Base-by-base conservation (phyloP, 2,329 filamentous ascomycete species). In the Penicillium sp. region DNA sequence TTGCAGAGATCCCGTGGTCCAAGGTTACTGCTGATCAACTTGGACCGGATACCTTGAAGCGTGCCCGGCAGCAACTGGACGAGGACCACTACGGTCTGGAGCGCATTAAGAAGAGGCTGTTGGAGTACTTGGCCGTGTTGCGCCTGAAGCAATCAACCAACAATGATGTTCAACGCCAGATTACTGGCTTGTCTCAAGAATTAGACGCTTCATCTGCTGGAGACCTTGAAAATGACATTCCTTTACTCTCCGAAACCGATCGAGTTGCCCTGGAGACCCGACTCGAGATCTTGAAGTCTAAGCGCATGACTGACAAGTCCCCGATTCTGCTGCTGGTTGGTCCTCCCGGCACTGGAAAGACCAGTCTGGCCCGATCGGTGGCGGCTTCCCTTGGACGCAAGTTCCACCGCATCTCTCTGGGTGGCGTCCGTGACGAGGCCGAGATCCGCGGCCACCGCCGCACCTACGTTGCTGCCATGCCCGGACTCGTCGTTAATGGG, bases 381-480 rank as follows among this genome's bases (percentile, higher is more conserved):
- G 94, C 94, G 2, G 89, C 89, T 15, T 92, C 94, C 1, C 81
- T 99, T 10, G 93, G 93, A 15, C 86, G 94, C 58, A 95, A 96
- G 71, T 99, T 99, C 72, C 93, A 99, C 72, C 86, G 94, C 42
- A 96, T 99, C 64, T 97, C 94, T 3, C 85, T 99, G 4, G 94
- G 94, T 55, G 94, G 94, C 62, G 93, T 99, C 3, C 82, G 94
- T 49, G 94, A 99, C 65, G 94, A 99, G 72, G 94, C 94, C 15
- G 94, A 99, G 75, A 97, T 99, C 54, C 85, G 94, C 54, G 94
- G 94, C 9, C 94, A 99, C 73, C 84, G 94, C 51, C 83, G 94
- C 62, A 99, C 94, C 0, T 99, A 99, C 68, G 94, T 99, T 53
- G 94, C 94, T 21, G 94, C 94, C n/a, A 96, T 99, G 93, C 94